Evolutionary conservation across 345 rosid species (phyloP).

Genomic region (Populus alba): DNA sequence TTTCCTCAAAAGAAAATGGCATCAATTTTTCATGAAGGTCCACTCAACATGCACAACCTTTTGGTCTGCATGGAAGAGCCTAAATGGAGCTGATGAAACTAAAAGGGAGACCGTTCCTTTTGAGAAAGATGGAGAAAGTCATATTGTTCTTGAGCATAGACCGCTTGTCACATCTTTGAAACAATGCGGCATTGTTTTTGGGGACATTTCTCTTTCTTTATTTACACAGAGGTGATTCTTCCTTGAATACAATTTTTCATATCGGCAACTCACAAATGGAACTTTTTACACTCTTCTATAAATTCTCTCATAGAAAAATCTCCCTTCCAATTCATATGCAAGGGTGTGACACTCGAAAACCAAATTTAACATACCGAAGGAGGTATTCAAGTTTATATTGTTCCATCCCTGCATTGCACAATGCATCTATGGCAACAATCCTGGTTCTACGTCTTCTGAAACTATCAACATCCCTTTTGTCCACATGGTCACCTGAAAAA

Average conservation of each 20-base stretch:
- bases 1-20: neutral
- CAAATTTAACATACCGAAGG: constrained; percentile 52
- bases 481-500: constrained; percentile 72
- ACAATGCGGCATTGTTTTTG: no score
- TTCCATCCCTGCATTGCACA: constrained; percentile 54
- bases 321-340: neutral
- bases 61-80: neutral
- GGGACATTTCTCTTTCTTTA: no score
- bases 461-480: constrained; percentile 52
- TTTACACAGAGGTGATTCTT: no score
- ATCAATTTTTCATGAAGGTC: neutral
- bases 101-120: neutral
- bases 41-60: neutral
- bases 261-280: neutral
- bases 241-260: neutral
- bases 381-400: constrained; percentile 52
- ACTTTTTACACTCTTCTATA: neutral
- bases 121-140: neutral
- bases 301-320: neutral
- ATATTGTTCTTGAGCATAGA: neutral
- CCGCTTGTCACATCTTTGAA: neutral
- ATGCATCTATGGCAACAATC: constrained; percentile 84
- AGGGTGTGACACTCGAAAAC: neutral
- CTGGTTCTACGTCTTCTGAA: constrained; percentile 62
- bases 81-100: neutral